Evolutionary conservation across 305 asterid species (phyloP), one percentile per base, ranked within the genome.

Genomic region (Andrographis paniculata): DNA sequence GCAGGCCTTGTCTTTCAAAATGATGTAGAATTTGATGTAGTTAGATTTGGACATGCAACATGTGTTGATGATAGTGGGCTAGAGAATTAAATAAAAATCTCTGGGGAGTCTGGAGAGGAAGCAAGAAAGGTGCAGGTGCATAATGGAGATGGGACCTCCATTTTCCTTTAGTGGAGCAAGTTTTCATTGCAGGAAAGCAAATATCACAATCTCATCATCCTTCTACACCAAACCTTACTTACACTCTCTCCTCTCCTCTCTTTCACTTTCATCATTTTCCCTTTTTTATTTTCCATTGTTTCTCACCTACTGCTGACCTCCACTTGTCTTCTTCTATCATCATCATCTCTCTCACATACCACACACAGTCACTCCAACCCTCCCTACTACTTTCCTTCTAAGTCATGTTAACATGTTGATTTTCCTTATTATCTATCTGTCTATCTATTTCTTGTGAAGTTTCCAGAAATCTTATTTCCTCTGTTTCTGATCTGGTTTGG

Each of bases 211-310:
- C 55, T 66, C 71, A 59, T 59, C 67, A 72, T 33, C 71, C 79
- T 80, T 74, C 71, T 66, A 72, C 73, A 59, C 66, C 4, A 60
- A 60, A 69, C 78, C 41, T 46, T 63, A 60, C 63, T 14, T 43
- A 5, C 42, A 13, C 69, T 78, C 69, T 62, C 67, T 2, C 58
- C 75, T 50, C 19, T 19, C 53, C 20, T 33, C 53, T 37, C 7
- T 58, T 62, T 51, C 59, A 31, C 64, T 13, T 12, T 59, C 73
- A 69, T 57, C 70, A 50, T 60, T 57, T 11, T 33, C 38, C 38
- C 38, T 33, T 50, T 42, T 27, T 44, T 45, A 18, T 22, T 44
- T 60, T 33, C 71, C 49, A 0, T 41, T 52, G 52, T 47, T 10
- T 6, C 69, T 51, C 69, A 71, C 76, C 79, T 68, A 65, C 81